phyloP scores from a whole-genome alignment of 2,329 filamentous ascomycete species.

The Zasmidium cellare region DNA sequence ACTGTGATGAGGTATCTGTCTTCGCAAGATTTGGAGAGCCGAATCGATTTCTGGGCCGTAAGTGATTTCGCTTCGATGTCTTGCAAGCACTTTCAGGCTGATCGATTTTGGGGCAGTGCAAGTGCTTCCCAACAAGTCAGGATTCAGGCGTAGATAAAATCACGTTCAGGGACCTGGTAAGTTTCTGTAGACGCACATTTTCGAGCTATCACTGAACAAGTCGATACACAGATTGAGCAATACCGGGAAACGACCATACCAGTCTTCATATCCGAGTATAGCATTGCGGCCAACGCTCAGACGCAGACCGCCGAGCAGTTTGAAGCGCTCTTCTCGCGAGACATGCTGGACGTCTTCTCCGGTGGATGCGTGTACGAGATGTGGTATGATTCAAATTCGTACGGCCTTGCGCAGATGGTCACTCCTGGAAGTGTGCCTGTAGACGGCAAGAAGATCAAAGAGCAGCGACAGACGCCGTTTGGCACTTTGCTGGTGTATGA shows the following conservation, averaged over 20 bases:
- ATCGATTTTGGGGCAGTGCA: not conserved
- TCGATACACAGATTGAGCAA: not conserved
- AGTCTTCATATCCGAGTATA: constrained; percentile 15
- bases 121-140: not conserved
- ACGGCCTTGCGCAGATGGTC: constrained; percentile 6
- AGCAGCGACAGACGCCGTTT: constrained; percentile 12
- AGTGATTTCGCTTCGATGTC: not conserved
- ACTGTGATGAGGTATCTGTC: constrained; percentile 15
- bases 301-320: constrained; percentile 12
- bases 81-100: no score
- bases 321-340: constrained; percentile 7
- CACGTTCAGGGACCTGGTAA: no score
- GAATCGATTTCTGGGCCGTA: constrained; percentile 13
- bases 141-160: no score
- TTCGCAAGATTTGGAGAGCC: not conserved
- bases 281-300: not conserved
- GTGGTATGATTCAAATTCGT: constrained; percentile 3
- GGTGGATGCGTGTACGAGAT: constrained; percentile 20
- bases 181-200: no score
- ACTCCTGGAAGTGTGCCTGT: not conserved
- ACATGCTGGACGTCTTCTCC: constrained; percentile 15
- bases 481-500: constrained; percentile 15
- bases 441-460: not conserved
- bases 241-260: constrained; percentile 8
- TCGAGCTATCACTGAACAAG: not conserved